Evolutionary conservation across 148 eudicot genomes (phyloP).

Genomic region (Beta vulgaris): DNA sequence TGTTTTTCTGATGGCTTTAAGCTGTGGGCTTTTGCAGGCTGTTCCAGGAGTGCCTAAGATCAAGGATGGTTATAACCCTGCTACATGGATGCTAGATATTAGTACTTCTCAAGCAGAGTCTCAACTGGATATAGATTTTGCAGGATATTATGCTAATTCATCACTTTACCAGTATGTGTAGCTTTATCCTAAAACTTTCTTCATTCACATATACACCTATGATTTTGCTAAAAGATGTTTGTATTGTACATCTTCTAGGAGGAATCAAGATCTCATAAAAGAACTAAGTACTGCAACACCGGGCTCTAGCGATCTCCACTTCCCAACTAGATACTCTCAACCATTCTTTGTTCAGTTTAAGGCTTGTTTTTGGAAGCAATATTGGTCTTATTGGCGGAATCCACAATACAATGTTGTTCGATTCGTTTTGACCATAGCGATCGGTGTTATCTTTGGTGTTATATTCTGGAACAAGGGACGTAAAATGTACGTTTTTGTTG

Average conservation of each 20-base stretch:
- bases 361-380: slow-evolving; percentile 75
- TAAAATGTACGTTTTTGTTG: slow-evolving; percentile 45
- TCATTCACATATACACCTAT: neutral
- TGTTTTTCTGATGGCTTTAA: neutral
- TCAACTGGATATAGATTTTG: slow-evolving; percentile 57
- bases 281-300: slow-evolving; percentile 47
- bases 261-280: slow-evolving; percentile 51
- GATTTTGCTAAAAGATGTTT: neutral
- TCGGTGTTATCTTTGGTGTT: slow-evolving; percentile 52
- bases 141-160: slow-evolving; percentile 51
- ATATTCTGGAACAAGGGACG: slow-evolving; percentile 62
- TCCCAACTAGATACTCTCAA: slow-evolving; percentile 54
- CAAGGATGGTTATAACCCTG: slow-evolving; percentile 66
- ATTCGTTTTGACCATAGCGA: slow-evolving; percentile 40
- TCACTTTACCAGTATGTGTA: slow-evolving; percentile 49
- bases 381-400: slow-evolving; percentile 81
- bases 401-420: slow-evolving; percentile 61
- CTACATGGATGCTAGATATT: slow-evolving; percentile 81
- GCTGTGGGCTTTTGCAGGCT: slow-evolving; percentile 36
- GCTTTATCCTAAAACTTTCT: neutral
- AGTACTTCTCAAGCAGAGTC: slow-evolving; percentile 47
- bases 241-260: slow-evolving; percentile 35
- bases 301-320: slow-evolving; percentile 52
- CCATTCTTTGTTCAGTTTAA: slow-evolving; percentile 52
- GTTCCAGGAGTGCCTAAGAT: slow-evolving; percentile 61